Base-by-base conservation (phyloP, 805 yeast genomes). In the Candida multigemmis region DNA sequence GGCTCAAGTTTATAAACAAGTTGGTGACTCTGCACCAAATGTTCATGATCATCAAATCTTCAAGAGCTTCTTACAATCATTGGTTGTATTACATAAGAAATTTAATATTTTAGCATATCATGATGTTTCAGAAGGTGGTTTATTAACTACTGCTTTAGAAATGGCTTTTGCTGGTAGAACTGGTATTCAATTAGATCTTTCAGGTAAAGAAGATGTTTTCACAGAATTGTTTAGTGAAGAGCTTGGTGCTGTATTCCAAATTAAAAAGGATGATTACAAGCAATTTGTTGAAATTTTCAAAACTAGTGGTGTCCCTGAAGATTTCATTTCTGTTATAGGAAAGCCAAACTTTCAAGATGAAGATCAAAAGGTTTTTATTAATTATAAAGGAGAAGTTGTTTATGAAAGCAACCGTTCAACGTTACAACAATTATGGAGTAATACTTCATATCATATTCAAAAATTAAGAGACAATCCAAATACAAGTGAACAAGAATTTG, bases 141-240 rank as follows among this genome's bases (percentile, higher is more conserved):
- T 89, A 47, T 60, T 87, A 32, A 77, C 81, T 23, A 77, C 97
- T 7, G 62, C 83, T 24, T 60, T 80, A 23, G 98, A 91, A 62
- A 91, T 91, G 97, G 94, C 96, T 1, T 91, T 91, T 60, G 95
- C 97, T 23, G 87, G 89, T 17, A 77, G 96, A 61, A 71, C 75
- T 28, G 98, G 98, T 37, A 50, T 87, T 32, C 68, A 75, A 27
- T 58, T 87, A 29, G 50, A 57, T 19, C 34, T 78, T 20, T 42
- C 48, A 12, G 50, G 59, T 7, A 42, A 46, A 11, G 38, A 46
- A 13, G 70, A 66, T 34, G 55, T 62, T 8, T 61, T 75, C 29
- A 56, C 77, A 9, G 63, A 67, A 18, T 61, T 87, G 44, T 91
- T 91, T 67, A 80, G 78, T 49, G 98, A 91, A 61, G 97, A 91